Evolutionary conservation across 208 protist species (phyloP).

Genomic region (Trypanosomatidae sp.): DNA sequence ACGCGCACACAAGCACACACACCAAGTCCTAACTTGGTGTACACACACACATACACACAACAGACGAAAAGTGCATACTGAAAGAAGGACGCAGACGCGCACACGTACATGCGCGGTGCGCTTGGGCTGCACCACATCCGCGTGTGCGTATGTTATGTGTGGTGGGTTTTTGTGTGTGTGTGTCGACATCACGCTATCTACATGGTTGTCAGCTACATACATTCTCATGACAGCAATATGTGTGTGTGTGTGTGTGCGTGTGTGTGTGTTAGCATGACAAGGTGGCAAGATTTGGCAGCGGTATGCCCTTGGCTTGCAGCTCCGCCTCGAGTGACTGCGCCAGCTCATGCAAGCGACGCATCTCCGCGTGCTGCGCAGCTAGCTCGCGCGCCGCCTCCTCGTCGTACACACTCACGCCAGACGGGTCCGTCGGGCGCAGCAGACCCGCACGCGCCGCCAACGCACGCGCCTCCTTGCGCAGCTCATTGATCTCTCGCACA

Average conservation of each 20-base stretch:
- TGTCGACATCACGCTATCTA: no score
- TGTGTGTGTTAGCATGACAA: no score
- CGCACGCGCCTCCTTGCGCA: conserved; percentile 90
- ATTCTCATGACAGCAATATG: background rate
- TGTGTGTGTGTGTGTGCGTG: conserved; percentile 1
- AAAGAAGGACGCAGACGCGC: no score
- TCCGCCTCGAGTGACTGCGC: conserved; percentile 59
- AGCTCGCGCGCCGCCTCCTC: conserved; percentile 72
- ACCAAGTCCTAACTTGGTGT: no score
- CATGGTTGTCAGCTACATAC: background rate
- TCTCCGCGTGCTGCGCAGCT: conserved; percentile 79
- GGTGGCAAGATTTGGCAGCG: no score
- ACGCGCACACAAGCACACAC: no score
- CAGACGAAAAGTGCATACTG: no score
- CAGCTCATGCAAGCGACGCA: conserved; percentile 48
- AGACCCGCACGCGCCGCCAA: conserved; percentile 55
- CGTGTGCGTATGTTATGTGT: no score
- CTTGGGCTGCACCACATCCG: no score
- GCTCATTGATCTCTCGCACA: conserved; percentile 94
- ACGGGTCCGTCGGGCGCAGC: conserved; percentile 26
- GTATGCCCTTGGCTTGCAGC: conserved; percentile 39
- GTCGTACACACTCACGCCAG: conserved; percentile 37
- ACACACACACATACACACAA: background rate
- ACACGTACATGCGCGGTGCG: no score
- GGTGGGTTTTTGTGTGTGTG: no score